Base-by-base conservation (phyloP, 148 eudicot genomes). In the Suaeda aralocaspica region DNA sequence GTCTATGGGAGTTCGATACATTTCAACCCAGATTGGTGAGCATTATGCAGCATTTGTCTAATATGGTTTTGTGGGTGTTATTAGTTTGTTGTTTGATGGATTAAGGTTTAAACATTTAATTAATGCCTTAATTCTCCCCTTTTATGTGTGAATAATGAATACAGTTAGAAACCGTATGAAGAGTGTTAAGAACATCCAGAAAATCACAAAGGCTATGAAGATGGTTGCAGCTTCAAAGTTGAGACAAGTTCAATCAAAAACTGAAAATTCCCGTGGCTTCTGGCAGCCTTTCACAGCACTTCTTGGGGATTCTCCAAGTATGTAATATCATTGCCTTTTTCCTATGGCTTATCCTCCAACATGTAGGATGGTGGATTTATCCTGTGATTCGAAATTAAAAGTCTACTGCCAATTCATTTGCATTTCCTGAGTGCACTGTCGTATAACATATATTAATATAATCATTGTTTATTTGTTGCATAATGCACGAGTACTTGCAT, bases 161-260 rank as follows among this genome's bases (percentile, higher is more conserved):
- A 84, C 85, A 95, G 99, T 95, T 67, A 85, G 96, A 61, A 91
- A 89, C 73, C 86, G 97, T 26, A 95, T 95, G 99, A 95, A 89
- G 90, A 91, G 97, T 88, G 92, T 95, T 33, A 86, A 86, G 80
- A 95, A 84, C 74, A 95, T 95, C 71, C 99, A 95, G 83, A 95
- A 95, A 72, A 95, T 91, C 62, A 95, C 99, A 6, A 95, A 95
- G 86, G 97, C 97, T n/a, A 95, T 95, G 99, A 95, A 95, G 89
- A 95, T 95, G 99, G 99, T 95, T 91, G 99, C 99, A 81, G 97
- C 99, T 48, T 95, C 97, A 58, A 95, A 95, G 86, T 84, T 95
- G 73, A 83, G 99, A 72, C 96, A 92, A 61, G 80, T 91, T 73
- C 99, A 95, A 82, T 59, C 77, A 30, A 95, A 79, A 80, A 86